Evolutionary conservation across 176 grass and related monocot species (phyloP).

Genomic region (Tuctoria greenei): DNA sequence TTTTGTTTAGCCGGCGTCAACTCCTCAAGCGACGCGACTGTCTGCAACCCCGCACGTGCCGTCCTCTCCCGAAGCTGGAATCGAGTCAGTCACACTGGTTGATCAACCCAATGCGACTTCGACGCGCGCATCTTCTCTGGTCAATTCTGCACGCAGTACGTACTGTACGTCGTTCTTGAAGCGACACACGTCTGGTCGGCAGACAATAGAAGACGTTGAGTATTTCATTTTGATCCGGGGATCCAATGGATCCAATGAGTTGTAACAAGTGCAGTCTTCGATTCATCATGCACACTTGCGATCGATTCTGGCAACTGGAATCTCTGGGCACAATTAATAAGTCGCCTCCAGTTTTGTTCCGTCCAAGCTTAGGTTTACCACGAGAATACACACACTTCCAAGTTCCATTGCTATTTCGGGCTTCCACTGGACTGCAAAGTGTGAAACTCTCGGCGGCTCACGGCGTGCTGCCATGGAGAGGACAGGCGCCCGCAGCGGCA

Average conservation of each 20-base stretch:
- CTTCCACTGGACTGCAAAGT: neutral
- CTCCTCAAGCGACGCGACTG: neutral
- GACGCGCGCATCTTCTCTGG: neutral
- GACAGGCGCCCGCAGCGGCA: constrained; percentile 6
- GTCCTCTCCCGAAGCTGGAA: neutral
- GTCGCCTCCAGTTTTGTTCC: neutral
- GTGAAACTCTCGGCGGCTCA: too few species aligned
- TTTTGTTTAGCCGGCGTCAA: constrained; percentile 9
- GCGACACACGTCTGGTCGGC: neutral
- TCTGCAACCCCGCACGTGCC: neutral
- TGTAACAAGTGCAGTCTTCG: neutral
- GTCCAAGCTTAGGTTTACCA: neutral
- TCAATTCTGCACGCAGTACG: neutral
- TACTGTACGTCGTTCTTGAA: neutral
- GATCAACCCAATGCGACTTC: neutral
- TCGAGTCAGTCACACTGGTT: neutral
- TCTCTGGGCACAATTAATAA: neutral
- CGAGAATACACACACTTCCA: neutral
- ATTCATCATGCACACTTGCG: neutral
- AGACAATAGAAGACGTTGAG: neutral
- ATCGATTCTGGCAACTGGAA: neutral
- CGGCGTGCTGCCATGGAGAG: constrained; percentile 46
- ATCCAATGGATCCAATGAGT: constrained; percentile 1
- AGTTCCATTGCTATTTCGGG: neutral
- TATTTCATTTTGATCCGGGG: neutral